These are phyloP conservation scores for Xylariaceae sp. DNA, from an alignment of 2,329 filamentous ascomycete species.

Conservation along the genomic window DNA sequence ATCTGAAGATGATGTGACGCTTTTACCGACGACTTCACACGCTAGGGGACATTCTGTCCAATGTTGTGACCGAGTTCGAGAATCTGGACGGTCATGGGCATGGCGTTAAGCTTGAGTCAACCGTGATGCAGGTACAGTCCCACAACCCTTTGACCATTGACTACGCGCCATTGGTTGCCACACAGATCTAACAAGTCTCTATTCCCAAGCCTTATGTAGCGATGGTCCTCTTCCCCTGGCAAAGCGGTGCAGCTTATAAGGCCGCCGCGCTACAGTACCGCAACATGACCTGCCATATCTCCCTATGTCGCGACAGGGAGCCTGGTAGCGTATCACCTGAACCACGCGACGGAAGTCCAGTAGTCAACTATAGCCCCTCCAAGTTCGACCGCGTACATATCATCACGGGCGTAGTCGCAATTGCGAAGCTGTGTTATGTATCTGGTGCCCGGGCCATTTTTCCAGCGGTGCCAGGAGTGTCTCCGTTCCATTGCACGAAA, in stretches of 20 bases:
- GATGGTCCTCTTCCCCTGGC: slow-evolving; percentile 2
- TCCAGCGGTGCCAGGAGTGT: not conserved
- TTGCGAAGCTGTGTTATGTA: slow-evolving; percentile 8
- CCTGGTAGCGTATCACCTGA: slow-evolving; percentile 4
- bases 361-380: slow-evolving; percentile 5
- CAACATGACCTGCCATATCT: slow-evolving; percentile 5
- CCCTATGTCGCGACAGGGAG: slow-evolving; percentile 1
- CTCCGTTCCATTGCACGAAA: not conserved
- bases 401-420: not conserved
- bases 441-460: not conserved
- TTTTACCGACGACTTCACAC: not conserved
- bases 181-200: not conserved
- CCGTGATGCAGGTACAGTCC: slow-evolving; percentile 1
- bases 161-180: not conserved
- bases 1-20: not conserved
- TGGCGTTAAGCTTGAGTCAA: slow-evolving; percentile 6
- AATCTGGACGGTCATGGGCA: slow-evolving; percentile 3
- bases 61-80: slow-evolving; percentile 9
- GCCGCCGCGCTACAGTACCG: slow-evolving; percentile 1
- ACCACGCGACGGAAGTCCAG: not conserved
- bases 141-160: not conserved
- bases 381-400: slow-evolving; percentile 8
- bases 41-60: slow-evolving; percentile 6
- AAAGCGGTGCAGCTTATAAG: slow-evolving; percentile 2
- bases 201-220: slow-evolving; percentile 2